Evolutionary conservation across 768 basidiomycete genomes (phyloP).

Genomic region (Lactarius tabidus): DNA sequence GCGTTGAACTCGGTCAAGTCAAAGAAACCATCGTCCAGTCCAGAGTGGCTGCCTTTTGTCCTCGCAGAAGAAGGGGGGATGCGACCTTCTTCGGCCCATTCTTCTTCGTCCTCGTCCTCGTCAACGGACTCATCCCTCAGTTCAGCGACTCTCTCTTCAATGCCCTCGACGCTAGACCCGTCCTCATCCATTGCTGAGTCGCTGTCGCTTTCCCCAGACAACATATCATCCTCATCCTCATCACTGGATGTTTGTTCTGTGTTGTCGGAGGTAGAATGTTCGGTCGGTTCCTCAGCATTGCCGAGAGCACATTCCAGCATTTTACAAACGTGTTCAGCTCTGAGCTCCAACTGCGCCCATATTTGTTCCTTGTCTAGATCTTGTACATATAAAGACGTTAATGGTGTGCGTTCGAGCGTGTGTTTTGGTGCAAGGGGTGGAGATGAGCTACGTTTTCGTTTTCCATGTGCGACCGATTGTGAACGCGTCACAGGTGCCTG

Average conservation of each 20-base stretch:
- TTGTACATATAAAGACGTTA: slow-evolving; percentile 69
- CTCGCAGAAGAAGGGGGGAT: slow-evolving; percentile 19
- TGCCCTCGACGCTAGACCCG: slow-evolving; percentile 28
- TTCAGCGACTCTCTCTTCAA: slow-evolving; percentile 30
- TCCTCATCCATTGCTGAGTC: slow-evolving; percentile 33
- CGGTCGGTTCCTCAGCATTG: slow-evolving; percentile 37
- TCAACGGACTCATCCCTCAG: slow-evolving; percentile 17
- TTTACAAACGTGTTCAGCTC: slow-evolving; percentile 63
- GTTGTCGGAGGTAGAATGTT: slow-evolving; percentile 33
- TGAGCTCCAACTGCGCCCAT: slow-evolving; percentile 91
- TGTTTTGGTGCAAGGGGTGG: slow-evolving; percentile 32
- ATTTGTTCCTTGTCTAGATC: slow-evolving; percentile 83
- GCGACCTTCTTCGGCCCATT: neutral
- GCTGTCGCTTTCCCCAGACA: slow-evolving; percentile 18
- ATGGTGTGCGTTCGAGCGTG: slow-evolving; percentile 58
- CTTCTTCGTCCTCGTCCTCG: slow-evolving; percentile 24
- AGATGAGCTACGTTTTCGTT: slow-evolving; percentile 41
- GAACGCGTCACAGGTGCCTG: slow-evolving; percentile 75
- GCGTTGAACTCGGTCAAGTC: slow-evolving; percentile 83
- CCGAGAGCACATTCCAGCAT: slow-evolving; percentile 64
- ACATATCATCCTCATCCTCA: slow-evolving; percentile 27
- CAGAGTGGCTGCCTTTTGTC: slow-evolving; percentile 35
- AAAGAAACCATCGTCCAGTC: slow-evolving; percentile 90
- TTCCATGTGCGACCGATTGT: slow-evolving; percentile 43
- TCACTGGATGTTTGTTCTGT: slow-evolving; percentile 31